Base-by-base conservation (phyloP, 192 early-diverging fungal species). In the Funneliformis geosporum region DNA sequence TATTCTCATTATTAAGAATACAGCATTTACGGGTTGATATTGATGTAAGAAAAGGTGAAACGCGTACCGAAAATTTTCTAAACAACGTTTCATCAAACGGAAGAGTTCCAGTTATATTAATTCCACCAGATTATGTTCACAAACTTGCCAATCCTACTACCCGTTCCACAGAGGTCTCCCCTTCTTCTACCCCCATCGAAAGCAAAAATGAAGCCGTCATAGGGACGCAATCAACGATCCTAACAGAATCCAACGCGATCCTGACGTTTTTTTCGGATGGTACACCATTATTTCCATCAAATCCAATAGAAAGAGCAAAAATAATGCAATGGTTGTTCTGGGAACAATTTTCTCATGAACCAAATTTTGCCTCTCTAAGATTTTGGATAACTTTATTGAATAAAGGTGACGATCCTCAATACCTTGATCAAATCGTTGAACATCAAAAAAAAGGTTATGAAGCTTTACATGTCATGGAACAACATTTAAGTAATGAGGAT, bases 281-380 rank as follows among this genome's bases (percentile, higher is more conserved):
- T 16, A 76, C 75, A 62, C 42, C 75, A 12, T 44, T 76, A 27
- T 47, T 65, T 42, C 75, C 75, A 65, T 76, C 75, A 40, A 65
- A 76, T 44, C 60, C 75, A 18, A 39, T 76, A 4, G 38, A 76
- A 3, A 25, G 39, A 25, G 75, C 75, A 18, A 42, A 76, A 65
- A n/a, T 61, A 42, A 38, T 64, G 60, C 60, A 76, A 76, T 76
- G 75, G 75, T 42, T 76, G 18, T 76, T 76, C 44, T 76, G 75
- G 75, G 75, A 76, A 76, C 75, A 76, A 44, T 65, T 28, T 42
- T 76, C 75, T 40, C 60, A 64, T 18, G 28, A 43, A 38, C 75
- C 75, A 44, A 76, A 76, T 44, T 62, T 76, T 28, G 2, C 40
- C 4, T 18, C 61, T 10, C 65, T 76, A 65, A 59, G 75, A n/a